Evolutionary conservation across 2,329 filamentous ascomycete genomes (phyloP), one percentile per base, ranked within the genome.

Genomic region (Raffaelea arxii): DNA sequence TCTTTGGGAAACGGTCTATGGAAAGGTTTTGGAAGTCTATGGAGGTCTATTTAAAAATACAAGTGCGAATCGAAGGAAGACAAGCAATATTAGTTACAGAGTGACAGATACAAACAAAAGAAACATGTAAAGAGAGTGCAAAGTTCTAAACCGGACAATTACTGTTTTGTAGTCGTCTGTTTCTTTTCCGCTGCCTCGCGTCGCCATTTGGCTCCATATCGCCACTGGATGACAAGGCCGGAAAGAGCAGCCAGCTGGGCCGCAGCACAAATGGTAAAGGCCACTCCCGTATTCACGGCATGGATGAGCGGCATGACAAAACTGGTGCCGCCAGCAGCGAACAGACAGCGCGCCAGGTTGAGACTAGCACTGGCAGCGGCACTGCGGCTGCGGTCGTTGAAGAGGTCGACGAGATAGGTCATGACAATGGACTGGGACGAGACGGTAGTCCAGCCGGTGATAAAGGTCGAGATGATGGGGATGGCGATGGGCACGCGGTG

Each of bases 341-440:
- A 62, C 16, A 78, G 59, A 56, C 80, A 84, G n/a, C 80, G 64
- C 3, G 77, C 70, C 4, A 85, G 62, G 51, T 84, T 84, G 51
- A 80, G 80, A 0, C 79, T 75, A 0, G 80, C 79, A 3, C 77
- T 78, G 0, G 76, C 75, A 0, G 78, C 80, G 0, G 77, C 77
- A 0, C 78, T 77, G 2, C 73, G 70, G 22, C 72, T 63, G 0
- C 77, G 77, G 50, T 79, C 43, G 18, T 44, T 30, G 25, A 50
- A 77, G 2, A 84, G 61, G 51, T 85, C 81, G 1, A 84, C 74
- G 14, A 84, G 68, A 9, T 84, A 62, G 0, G 77, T 78, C 51
- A 74, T 77, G 21, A 82, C 66, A 41, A 82, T 70, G 46, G 74
- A 75, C 57, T 84, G 84, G 0, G 74, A 71, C 1, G 75, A 77